These are phyloP conservation scores for Colletotrichum zoysiae DNA, from an alignment of 2,329 filamentous ascomycete genomes.

Conservation along the genomic window DNA sequence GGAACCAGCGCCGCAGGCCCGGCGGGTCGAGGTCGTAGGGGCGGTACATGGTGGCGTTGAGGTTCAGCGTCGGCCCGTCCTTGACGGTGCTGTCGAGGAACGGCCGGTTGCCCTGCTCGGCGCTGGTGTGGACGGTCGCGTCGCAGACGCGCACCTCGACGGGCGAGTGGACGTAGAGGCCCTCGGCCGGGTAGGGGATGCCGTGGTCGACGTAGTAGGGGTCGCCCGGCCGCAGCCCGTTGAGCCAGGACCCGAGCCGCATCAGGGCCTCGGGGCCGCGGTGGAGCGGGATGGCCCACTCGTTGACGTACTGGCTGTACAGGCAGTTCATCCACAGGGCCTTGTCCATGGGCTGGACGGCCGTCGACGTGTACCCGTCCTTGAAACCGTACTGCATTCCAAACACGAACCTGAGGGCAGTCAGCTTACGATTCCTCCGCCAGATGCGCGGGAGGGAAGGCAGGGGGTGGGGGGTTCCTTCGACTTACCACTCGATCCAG, in stretches of 20 bases:
- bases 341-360: conserved; percentile 83
- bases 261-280: conserved; percentile 89
- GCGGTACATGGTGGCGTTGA: conserved; percentile 91
- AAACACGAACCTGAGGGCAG: conserved; percentile 80
- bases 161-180: conserved; percentile 89
- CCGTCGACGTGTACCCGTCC: conserved; percentile 74
- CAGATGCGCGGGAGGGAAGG: not conserved
- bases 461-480: not conserved
- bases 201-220: conserved; percentile 71
- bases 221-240: conserved; percentile 71
- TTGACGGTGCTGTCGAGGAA: conserved; percentile 77
- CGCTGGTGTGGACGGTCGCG: conserved; percentile 61
- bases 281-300: conserved; percentile 92
- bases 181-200: conserved; percentile 84
- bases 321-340: conserved; percentile 96
- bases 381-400: conserved; percentile 97
- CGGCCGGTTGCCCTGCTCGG: conserved; percentile 51
- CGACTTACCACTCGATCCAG: conserved; percentile 81
- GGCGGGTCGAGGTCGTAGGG: conserved; percentile 84
- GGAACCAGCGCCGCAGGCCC: conserved; percentile 81
- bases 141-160: conserved; percentile 91
- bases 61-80: conserved; percentile 82
- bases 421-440: not conserved
- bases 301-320: conserved; percentile 97
- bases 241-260: conserved; percentile 88